A percentile compares a stretch with the other conserved stretches of the same genome.
phyloP scores from a whole-genome alignment of 2,329 filamentous ascomycete species.

The Botrytis squamosa region DNA sequence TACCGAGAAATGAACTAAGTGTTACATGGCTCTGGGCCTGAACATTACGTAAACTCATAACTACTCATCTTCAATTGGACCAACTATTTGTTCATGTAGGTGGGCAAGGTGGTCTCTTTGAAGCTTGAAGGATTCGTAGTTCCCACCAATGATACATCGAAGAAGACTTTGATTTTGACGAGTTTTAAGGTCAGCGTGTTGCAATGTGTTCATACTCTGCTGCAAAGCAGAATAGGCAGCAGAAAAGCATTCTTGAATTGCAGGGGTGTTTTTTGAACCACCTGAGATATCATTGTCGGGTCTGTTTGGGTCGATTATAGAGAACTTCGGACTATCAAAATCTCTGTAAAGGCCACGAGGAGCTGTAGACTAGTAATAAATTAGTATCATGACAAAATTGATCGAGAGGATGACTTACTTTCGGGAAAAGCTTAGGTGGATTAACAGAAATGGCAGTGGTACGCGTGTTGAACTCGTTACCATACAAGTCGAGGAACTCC shows the following conservation, averaged over 20 bases:
- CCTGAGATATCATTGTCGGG: slow-evolving; percentile 84
- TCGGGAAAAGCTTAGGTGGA: slow-evolving; percentile 71
- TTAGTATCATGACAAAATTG: slow-evolving; percentile 16
- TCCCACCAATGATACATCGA: slow-evolving; percentile 68
- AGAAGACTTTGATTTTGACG: slow-evolving; percentile 53
- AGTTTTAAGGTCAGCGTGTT: slow-evolving; percentile 32
- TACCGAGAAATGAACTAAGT: neutral
- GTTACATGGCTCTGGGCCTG: neutral
- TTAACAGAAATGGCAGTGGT: slow-evolving; percentile 72
- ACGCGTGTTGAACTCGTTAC: slow-evolving; percentile 72
- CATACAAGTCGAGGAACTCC: slow-evolving; percentile 87
- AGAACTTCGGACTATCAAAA: slow-evolving; percentile 63
- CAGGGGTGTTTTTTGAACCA: slow-evolving; percentile 68
- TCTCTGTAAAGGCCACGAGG: slow-evolving; percentile 46
- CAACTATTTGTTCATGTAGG: slow-evolving; percentile 34
- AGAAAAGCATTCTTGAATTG: slow-evolving; percentile 69
- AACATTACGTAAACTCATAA: neutral
- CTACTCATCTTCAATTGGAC: slow-evolving; percentile 27
- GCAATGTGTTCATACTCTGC: slow-evolving; percentile 55
- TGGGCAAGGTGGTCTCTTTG: slow-evolving; percentile 58
- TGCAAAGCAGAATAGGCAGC: slow-evolving; percentile 59
- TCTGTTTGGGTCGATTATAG: slow-evolving; percentile 91
- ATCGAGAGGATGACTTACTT: slow-evolving; percentile 53
- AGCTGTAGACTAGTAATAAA: slow-evolving; percentile 24
- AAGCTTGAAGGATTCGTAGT: slow-evolving; percentile 71